These are phyloP conservation scores for Kodamaea kaohsiungensis DNA, from an alignment of 805 yeast genomes.

Conservation along the genomic window DNA sequence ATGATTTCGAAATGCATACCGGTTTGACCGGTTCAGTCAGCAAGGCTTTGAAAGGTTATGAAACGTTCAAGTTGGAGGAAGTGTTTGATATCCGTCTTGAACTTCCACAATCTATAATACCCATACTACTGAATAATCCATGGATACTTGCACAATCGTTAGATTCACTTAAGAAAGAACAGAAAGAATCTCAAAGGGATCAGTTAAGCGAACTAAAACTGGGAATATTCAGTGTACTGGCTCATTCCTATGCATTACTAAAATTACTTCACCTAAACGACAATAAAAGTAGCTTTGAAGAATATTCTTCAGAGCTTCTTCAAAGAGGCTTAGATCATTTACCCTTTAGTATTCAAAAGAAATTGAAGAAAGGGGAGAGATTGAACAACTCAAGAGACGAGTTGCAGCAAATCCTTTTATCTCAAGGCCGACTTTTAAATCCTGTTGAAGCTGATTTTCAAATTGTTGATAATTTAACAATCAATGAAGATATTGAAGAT, in stretches of 20 bases:
- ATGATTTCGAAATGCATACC: conserved; percentile 1
- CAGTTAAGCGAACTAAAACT: neutral
- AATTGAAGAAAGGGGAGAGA: neutral
- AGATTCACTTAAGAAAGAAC: neutral
- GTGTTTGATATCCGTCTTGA: conserved; percentile 10
- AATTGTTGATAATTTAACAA: neutral
- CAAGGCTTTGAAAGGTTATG: neutral
- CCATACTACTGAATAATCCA: conserved; percentile 4
- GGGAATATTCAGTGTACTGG: neutral
- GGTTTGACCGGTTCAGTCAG: neutral
- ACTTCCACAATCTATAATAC: neutral
- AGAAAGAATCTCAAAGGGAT: neutral
- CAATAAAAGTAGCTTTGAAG: neutral
- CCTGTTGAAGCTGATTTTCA: neutral
- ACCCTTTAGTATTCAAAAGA: neutral
- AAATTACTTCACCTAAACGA: neutral
- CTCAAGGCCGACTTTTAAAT: neutral
- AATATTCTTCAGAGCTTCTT: neutral
- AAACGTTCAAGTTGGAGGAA: conserved; percentile 4
- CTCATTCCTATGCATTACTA: neutral
- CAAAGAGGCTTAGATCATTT: neutral
- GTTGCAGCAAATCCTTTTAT: conserved; percentile 3
- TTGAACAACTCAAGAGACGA: conserved; percentile 2
- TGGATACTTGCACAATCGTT: conserved; percentile 1
- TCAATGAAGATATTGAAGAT: neutral